These are phyloP conservation scores for Talaromyces nanjingensis DNA, from an alignment of 495 filamentous ascomycete species.

Conservation along the genomic window DNA sequence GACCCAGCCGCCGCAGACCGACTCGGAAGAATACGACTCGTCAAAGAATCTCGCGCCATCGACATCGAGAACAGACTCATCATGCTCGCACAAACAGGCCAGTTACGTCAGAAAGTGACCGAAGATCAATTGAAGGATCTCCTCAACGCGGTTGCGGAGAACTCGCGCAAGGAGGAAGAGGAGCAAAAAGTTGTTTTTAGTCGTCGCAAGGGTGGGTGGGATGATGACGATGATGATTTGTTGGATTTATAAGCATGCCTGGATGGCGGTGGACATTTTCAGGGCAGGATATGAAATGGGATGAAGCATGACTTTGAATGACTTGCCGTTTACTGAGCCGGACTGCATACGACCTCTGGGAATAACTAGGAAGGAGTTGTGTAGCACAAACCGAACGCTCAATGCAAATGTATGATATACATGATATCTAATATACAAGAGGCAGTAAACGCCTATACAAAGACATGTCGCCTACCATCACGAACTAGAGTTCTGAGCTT, in stretches of 20 bases:
- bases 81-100: slow-evolving; percentile 80
- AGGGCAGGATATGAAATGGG: not conserved
- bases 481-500: not conserved
- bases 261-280: not conserved
- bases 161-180: slow-evolving; percentile 47
- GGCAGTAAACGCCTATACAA: not conserved
- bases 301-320: slow-evolving; percentile 1
- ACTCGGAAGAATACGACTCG: slow-evolving; percentile 86
- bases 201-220: slow-evolving; percentile 76
- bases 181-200: slow-evolving; percentile 79
- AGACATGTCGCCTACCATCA: not conserved
- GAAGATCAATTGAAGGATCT: slow-evolving; percentile 92
- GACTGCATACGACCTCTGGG: not conserved
- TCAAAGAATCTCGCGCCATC: slow-evolving; percentile 83
- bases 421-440: not conserved
- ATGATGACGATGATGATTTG: slow-evolving; percentile 82
- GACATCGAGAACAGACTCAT: slow-evolving; percentile 92
- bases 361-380: not conserved
- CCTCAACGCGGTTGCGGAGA: slow-evolving; percentile 73
- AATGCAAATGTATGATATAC: slow-evolving; percentile 7
- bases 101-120: slow-evolving; percentile 79
- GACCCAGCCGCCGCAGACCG: slow-evolving; percentile 89
- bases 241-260: slow-evolving; percentile 45
- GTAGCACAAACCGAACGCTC: not conserved
- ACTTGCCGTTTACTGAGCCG: not conserved